These are phyloP conservation scores for Sugiyamaella castrensis DNA, from an alignment of 1,139 yeast genomes.

Conservation along the genomic window DNA sequence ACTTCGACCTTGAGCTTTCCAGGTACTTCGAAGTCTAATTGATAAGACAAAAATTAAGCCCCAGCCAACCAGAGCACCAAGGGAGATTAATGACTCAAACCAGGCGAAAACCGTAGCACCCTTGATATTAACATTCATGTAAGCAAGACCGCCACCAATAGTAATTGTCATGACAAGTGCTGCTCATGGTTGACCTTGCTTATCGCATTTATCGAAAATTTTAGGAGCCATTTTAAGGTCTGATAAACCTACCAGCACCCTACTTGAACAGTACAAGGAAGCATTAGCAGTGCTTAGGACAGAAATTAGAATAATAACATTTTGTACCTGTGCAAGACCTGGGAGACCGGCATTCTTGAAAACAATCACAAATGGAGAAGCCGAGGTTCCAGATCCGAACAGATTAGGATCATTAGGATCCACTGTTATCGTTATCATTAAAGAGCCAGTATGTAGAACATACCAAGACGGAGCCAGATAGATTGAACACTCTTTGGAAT, in stretches of 20 bases:
- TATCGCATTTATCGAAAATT: conserved; percentile 43
- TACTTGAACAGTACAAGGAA: conserved; percentile 59
- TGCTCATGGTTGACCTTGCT: conserved; percentile 56
- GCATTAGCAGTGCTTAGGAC: conserved; percentile 72
- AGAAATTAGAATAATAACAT: conserved; percentile 56
- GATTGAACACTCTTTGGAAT: conserved; percentile 75
- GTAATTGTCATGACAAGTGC: conserved; percentile 46
- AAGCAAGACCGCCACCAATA: conserved; percentile 46
- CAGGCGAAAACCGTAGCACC: conserved; percentile 70
- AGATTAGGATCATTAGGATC: conserved; percentile 62
- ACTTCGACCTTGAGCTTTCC: conserved; percentile 52
- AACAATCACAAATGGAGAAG: conserved; percentile 72
- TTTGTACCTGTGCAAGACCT: conserved; percentile 58
- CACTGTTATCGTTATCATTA: conserved; percentile 71
- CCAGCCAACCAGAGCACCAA: conserved; percentile 71
- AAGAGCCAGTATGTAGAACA: conserved; percentile 66
- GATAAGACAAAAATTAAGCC: conserved; percentile 61
- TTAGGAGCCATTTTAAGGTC: conserved; percentile 50
- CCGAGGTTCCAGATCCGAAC: conserved; percentile 55
- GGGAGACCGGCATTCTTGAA: conserved; percentile 65
- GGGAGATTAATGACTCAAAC: conserved; percentile 72
- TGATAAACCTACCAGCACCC: conserved; percentile 58
- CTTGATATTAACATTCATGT: conserved; percentile 55
- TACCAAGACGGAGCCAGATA: conserved; percentile 70
- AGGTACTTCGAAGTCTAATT: conserved; percentile 59